A percentile compares a stretch with the other conserved stretches of the same genome.
phyloP scores from a whole-genome alignment of 2,329 filamentous ascomycete species.

The Phialemonium atrogriseum region DNA sequence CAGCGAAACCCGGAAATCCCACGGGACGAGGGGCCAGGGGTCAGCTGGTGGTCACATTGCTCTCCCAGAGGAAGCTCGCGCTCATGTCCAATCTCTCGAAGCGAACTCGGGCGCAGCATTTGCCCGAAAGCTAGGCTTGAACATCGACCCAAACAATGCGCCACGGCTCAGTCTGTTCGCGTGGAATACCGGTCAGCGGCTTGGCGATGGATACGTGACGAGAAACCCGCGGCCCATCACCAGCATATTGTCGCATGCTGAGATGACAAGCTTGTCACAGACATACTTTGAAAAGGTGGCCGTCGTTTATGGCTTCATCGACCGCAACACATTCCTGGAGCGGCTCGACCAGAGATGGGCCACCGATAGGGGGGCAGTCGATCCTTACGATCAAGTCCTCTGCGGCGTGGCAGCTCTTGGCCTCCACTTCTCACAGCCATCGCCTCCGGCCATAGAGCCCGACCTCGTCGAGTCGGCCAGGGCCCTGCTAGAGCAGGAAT shows the following conservation, averaged over 20 bases:
- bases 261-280: slow-evolving; percentile 35
- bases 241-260: slow-evolving; percentile 34
- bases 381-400: slow-evolving; percentile 37
- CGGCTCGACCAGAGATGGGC: slow-evolving; percentile 24
- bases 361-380: slow-evolving; percentile 15
- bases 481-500: slow-evolving; percentile 34
- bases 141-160: slow-evolving; percentile 43
- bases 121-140: slow-evolving; percentile 40
- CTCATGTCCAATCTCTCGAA: slow-evolving; percentile 34
- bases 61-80: slow-evolving; percentile 7
- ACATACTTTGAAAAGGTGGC: slow-evolving; percentile 47
- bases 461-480: slow-evolving; percentile 38
- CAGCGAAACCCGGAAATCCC: too few relatives aligned
- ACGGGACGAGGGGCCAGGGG: slow-evolving; percentile 2
- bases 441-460: slow-evolving; percentile 31
- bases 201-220: slow-evolving; percentile 15
- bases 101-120: slow-evolving; percentile 51
- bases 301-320: slow-evolving; percentile 42
- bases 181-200: slow-evolving; percentile 37
- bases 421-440: slow-evolving; percentile 37
- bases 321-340: slow-evolving; percentile 20
- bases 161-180: slow-evolving; percentile 46
- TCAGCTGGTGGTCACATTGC: too few relatives aligned
- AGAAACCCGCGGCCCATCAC: slow-evolving; percentile 27
- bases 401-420: slow-evolving; percentile 48